Percentiles rank a stretch among this genome's conserved stretches.
Evolutionary conservation across 2,329 filamentous ascomycete species (phyloP).

Genomic region (Penicillium sp.): DNA sequence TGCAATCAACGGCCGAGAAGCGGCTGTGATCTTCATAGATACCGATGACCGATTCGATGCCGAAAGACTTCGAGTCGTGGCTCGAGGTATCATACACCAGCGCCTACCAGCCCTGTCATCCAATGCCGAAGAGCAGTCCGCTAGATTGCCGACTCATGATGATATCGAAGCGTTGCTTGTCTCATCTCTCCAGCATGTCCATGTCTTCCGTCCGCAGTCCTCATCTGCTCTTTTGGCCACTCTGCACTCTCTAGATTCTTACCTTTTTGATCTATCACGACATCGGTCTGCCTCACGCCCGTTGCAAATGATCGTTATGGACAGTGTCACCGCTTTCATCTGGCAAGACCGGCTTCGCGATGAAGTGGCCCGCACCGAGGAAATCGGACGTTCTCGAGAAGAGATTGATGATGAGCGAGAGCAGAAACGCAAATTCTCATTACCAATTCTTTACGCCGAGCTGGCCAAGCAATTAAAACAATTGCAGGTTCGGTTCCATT

Average conservation of each 20-base stretch:
- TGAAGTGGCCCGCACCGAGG: constrained; percentile 44
- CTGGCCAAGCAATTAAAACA: constrained; percentile 34
- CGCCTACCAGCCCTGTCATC: constrained; percentile 5
- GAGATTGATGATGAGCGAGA: constrained; percentile 33
- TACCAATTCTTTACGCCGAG: constrained; percentile 34
- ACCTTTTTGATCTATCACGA: constrained; percentile 49
- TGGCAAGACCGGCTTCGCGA: constrained; percentile 54
- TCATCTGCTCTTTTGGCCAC: constrained; percentile 54
- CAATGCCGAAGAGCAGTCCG: background rate
- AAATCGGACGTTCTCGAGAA: constrained; percentile 33
- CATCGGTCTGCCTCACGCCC: constrained; percentile 52
- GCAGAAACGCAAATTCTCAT: constrained; percentile 30
- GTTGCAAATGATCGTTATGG: constrained; percentile 56
- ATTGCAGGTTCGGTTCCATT: constrained; percentile 42
- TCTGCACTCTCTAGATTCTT: constrained; percentile 48
- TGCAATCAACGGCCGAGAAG: constrained; percentile 47
- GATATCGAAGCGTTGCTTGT: constrained; percentile 33
- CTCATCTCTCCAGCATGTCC: constrained; percentile 55
- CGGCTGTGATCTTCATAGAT: constrained; percentile 59
- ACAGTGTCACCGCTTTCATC: constrained; percentile 58
- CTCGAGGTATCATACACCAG: constrained; percentile 24
- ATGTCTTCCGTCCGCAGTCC: constrained; percentile 59
- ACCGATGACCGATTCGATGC: constrained; percentile 58
- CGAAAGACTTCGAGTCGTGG: constrained; percentile 43
- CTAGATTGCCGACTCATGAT: constrained; percentile 2